Evolutionary conservation across 2,329 filamentous ascomycete species (phyloP), one percentile per base, ranked within the genome.

Genomic region (Aspergillus pseudoterreus): DNA sequence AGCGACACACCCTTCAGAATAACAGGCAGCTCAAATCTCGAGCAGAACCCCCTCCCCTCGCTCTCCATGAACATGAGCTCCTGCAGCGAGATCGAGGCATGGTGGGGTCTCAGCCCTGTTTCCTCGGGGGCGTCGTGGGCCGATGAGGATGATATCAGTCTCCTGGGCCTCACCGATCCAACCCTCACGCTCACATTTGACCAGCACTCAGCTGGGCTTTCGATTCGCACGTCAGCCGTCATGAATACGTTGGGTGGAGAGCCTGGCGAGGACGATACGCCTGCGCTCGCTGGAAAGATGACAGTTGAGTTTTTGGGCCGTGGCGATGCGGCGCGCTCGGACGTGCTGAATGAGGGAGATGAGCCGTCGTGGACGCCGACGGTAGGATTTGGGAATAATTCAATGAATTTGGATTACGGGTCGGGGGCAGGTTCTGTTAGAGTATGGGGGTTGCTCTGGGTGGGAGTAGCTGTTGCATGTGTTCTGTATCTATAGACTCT

Each of bases 301-400:
- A 14, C 27, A 14, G 32, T 53, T 14, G 47, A 53, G 30, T 53
- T 53, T 33, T 27, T 50, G 27, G 51, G 51, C 2, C 42, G 32
- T 2, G 14, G 38, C 15, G 52, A 54, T 19, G 22, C 30, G n/a
- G 45, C 35, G 19, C 32, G 45, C 9, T 54, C 52, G 45, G 48
- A 51, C 41, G 27, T 54, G 10, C 21, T 51, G 10, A 30, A 33
- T 5, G 6, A 11, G 36, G 42, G 38, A 14, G 12, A 14, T 12
- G 32, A 43, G 4, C 46, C 46, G 14, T 30, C 24, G 17, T 54
- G 52, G 52, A 43, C 19, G 12, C 41, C 32, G 11, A 51, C 49
- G 6, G 33, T 54, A 3, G 52, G 52, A 8, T 54, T 54, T 46
- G 49, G 32, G 27, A 54, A 54, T 46, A 46, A 49, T 17, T 51